phyloP scores from a whole-genome alignment of 2,329 filamentous ascomycete genomes.

The Fusarium verticillioides region DNA sequence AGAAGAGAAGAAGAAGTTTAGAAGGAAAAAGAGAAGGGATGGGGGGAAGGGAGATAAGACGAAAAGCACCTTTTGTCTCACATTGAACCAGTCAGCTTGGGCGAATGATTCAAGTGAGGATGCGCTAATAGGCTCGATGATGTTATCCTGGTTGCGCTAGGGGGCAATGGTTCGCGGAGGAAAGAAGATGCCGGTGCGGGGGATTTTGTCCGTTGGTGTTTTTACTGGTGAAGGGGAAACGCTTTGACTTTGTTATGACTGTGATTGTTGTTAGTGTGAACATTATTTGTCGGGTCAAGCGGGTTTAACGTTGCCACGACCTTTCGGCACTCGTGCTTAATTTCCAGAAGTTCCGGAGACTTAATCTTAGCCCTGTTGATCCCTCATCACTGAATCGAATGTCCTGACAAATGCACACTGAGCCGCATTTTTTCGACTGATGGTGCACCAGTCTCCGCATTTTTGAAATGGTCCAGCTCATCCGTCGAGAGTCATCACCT shows the following conservation, averaged over 20 bases:
- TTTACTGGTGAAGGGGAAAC: background rate
- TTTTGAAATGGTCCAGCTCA: too few species aligned
- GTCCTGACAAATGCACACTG: background rate
- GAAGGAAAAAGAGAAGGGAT: constrained; percentile 2
- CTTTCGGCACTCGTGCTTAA: background rate
- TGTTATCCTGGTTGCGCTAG: background rate
- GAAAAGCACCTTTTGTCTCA: constrained; percentile 14
- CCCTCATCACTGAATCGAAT: background rate
- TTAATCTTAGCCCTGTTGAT: background rate
- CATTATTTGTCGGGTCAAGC: background rate
- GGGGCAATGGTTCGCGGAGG: background rate
- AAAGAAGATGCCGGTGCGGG: background rate
- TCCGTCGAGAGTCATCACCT: too few species aligned
- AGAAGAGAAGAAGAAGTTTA: constrained; percentile 3
- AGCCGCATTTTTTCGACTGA: background rate
- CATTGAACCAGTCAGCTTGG: background rate
- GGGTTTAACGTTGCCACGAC: background rate
- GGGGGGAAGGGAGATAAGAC: background rate
- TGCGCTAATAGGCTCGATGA: background rate
- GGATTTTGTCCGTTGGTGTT: background rate
- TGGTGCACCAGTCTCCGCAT: background rate
- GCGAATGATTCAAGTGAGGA: background rate
- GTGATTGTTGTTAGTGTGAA: background rate
- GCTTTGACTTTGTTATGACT: background rate
- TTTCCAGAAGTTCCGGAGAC: background rate